phyloP scores from a whole-genome alignment of 345 rosid genomes.

The Mangifera indica region DNA sequence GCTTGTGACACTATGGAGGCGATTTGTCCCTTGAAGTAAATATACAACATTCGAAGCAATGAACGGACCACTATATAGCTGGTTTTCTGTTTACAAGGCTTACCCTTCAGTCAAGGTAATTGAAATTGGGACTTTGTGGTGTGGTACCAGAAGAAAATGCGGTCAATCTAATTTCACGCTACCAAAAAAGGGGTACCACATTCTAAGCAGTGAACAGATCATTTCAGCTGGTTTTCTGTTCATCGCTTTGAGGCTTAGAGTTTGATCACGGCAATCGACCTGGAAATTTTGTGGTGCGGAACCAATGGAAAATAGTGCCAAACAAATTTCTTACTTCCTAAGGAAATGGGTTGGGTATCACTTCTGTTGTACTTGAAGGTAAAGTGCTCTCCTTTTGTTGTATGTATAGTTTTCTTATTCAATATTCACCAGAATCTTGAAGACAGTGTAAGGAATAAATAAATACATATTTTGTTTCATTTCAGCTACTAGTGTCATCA shows the following conservation, averaged over 20 bases:
- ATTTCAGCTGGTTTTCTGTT: not conserved
- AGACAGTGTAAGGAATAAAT: not conserved
- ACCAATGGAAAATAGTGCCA: not conserved
- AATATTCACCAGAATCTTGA: not conserved
- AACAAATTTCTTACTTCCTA: not conserved
- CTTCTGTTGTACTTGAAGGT: not conserved
- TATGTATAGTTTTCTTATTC: constrained; percentile 11
- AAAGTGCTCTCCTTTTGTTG: constrained; percentile 10
- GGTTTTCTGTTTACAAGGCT: not conserved
- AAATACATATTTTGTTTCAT: not conserved
- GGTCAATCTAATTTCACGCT: too few species aligned
- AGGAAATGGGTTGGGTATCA: not conserved
- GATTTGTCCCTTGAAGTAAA: constrained; percentile 6
- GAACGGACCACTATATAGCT: not conserved
- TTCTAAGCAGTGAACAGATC: too few species aligned
- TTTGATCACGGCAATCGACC: not conserved
- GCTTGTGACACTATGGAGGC: not conserved
- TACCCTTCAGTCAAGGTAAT: not conserved
- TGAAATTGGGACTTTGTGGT: not conserved
- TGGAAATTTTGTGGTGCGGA: too few species aligned
- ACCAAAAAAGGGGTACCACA: too few species aligned
- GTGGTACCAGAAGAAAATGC: too few species aligned
- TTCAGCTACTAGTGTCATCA: not conserved
- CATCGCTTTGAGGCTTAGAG: not conserved
- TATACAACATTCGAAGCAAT: not conserved